Conservation (phyloP, 2,329 filamentous ascomycete species). For the Aspergillus sp. region DNA sequence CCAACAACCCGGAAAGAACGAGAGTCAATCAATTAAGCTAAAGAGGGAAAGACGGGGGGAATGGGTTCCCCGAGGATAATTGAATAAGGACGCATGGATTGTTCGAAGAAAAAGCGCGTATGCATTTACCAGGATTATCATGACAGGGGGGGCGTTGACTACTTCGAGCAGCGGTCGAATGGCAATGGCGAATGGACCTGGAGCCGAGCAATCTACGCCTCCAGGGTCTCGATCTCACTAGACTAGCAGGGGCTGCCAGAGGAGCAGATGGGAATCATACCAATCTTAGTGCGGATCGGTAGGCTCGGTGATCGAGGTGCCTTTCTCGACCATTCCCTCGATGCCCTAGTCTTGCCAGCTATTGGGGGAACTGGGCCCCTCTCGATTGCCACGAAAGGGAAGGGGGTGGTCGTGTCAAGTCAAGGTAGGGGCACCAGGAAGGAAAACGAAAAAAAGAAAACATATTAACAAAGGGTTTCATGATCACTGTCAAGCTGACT, state of each 20-base stretch:
- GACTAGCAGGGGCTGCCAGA: conserved; percentile 6
- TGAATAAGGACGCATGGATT: conserved; percentile 20
- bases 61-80: conserved; percentile 12
- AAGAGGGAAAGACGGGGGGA: conserved; percentile 13
- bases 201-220: not conserved
- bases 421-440: not conserved
- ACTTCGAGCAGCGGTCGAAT: conserved; percentile 9
- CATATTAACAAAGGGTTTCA: not conserved
- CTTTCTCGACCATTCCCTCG: not conserved
- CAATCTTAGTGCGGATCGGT: not conserved
- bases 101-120: conserved; percentile 17
- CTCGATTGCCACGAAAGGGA: not conserved
- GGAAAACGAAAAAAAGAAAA: not conserved
- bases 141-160: conserved; percentile 14
- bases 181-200: conserved; percentile 5
- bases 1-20: conserved; percentile 11
- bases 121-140: conserved; percentile 15
- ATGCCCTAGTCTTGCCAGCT: not conserved
- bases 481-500: not conserved
- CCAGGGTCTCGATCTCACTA: conserved; percentile 6
- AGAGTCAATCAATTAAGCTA: conserved; percentile 17
- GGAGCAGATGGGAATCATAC: conserved; percentile 3
- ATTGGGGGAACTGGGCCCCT: not conserved
- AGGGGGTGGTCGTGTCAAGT: not conserved
- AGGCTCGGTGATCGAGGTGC: conserved; percentile 1